A percentile compares a stretch with the other conserved stretches of the same genome.
phyloP scores from a whole-genome alignment of 176 grass and related monocot genomes.

The Carex littledalei region DNA sequence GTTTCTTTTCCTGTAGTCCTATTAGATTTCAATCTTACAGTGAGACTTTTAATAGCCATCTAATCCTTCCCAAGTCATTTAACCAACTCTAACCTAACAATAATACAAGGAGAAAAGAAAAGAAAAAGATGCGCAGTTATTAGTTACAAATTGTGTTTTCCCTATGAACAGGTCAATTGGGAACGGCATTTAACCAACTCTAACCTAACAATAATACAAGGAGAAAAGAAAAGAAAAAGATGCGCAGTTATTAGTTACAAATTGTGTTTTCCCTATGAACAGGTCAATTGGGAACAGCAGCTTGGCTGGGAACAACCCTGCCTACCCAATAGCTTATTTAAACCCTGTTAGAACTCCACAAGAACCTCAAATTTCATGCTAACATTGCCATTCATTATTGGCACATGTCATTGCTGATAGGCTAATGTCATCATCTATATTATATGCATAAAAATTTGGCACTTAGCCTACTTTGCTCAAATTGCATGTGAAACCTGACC shows the following conservation, averaged over 20 bases:
- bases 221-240: neutral
- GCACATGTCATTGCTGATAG: neutral
- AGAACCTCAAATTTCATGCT: neutral
- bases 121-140: neutral
- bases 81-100: neutral
- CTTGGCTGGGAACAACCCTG: neutral
- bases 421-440: neutral
- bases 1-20: too few species aligned
- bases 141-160: neutral
- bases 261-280: neutral
- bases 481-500: neutral
- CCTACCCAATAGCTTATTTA: neutral
- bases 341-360: neutral
- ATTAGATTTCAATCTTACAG: neutral
- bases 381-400: neutral
- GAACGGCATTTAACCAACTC: neutral
- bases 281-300: neutral
- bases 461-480: neutral
- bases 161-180: too few species aligned
- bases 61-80: neutral
- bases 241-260: neutral
- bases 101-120: neutral
- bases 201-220: neutral
- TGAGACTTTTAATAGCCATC: neutral
- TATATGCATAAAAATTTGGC: neutral